phyloP scores from a whole-genome alignment of 2,329 filamentous ascomycete genomes.

The Verticillium longisporum region DNA sequence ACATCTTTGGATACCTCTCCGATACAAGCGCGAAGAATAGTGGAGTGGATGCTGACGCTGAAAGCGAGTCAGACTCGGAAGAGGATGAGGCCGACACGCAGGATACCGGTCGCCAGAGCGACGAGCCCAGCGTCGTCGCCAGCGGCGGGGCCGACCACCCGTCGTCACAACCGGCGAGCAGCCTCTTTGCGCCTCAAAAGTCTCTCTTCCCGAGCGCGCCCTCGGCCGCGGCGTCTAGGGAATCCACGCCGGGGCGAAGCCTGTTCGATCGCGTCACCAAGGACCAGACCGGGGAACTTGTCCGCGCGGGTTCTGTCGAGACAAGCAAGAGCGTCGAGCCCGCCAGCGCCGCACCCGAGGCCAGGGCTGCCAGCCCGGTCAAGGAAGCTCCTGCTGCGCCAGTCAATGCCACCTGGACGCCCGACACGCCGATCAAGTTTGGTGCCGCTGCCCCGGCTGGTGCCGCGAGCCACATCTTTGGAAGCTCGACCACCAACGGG shows the following conservation, averaged over 20 bases:
- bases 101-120: constrained; percentile 33
- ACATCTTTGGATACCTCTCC: constrained; percentile 56
- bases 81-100: constrained; percentile 32
- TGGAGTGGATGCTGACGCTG: constrained; percentile 38
- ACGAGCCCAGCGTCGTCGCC: constrained; percentile 34
- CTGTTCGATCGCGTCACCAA: constrained; percentile 50
- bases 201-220: constrained; percentile 9
- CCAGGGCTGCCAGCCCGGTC: constrained; percentile 20
- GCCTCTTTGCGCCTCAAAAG: constrained; percentile 23
- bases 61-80: constrained; percentile 38
- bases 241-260: constrained; percentile 40
- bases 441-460: constrained; percentile 23
- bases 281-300: constrained; percentile 40
- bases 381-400: constrained; percentile 23
- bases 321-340: constrained; percentile 22
- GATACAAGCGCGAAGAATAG: constrained; percentile 49
- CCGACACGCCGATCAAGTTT: constrained; percentile 48
- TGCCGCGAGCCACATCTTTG: constrained; percentile 12
- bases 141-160: constrained; percentile 34
- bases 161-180: constrained; percentile 24
- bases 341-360: constrained; percentile 14
- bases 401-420: constrained; percentile 41
- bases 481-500: constrained; percentile 17
- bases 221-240: constrained; percentile 25
- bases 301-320: constrained; percentile 26